A percentile compares a stretch with the other conserved stretches of the same genome.
phyloP scores from a whole-genome alignment of 2,329 filamentous ascomycete genomes.

The Leptographium procerum region DNA sequence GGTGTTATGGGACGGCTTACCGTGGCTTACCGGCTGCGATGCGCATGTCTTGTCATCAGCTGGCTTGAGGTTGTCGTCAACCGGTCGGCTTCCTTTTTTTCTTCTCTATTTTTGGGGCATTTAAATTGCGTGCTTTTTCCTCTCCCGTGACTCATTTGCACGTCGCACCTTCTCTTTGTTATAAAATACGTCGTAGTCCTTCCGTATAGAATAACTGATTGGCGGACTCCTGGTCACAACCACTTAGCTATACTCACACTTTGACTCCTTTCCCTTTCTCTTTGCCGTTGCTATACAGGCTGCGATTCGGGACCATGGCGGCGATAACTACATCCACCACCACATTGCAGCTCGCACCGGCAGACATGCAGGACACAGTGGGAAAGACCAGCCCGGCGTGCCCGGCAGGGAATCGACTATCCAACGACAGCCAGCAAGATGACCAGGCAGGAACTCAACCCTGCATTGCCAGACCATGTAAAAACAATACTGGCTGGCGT shows the following conservation, averaged over 20 bases:
- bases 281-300: background rate
- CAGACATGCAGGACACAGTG: background rate
- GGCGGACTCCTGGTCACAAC: no score
- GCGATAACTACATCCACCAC: background rate
- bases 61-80: no score
- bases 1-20: no score
- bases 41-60: background rate
- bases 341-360: background rate
- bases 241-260: no score
- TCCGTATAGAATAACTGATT: background rate
- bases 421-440: background rate
- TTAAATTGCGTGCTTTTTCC: no score
- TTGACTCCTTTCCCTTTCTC: background rate
- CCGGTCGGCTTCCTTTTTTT: background rate
- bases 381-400: background rate
- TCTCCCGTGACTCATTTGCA: background rate
- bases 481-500: conserved; percentile 18
- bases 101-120: background rate
- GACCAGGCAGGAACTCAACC: background rate
- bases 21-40: background rate
- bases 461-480: conserved; percentile 1
- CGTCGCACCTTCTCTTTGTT: background rate
- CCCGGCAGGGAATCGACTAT: background rate
- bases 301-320: background rate
- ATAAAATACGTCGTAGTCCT: background rate